Evolutionary conservation across 345 rosid species (phyloP), one percentile per base, ranked within the genome.

Genomic region (Eucalyptus tenuipes): DNA sequence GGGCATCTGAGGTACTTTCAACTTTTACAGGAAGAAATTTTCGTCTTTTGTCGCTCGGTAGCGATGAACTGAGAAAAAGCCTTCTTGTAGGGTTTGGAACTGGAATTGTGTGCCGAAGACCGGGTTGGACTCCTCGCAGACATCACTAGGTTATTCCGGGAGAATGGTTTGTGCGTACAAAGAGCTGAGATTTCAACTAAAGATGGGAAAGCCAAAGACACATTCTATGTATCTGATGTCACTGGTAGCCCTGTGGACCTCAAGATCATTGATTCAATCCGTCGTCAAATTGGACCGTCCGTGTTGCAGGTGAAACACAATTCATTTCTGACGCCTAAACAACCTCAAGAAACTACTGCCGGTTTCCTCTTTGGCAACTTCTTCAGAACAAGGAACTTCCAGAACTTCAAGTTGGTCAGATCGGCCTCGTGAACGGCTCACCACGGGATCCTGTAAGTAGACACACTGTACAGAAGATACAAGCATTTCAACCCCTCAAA

Each of bases 171-270:
- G 89, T 89, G 91, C 88, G 92, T 95, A 55, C 93, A 87, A 89
- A 93, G 96, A 86, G 97, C 96, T 25, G 94, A 94, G 86, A 94
- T 95, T 87, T 90, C 92, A 13, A 95, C 96, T 4, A 89, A 90
- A 57, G 82, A 91, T 9, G 94, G 94, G 25, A 94, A 92, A 87
- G 94, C 94, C 18, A 92, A 88, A 86, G 95, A 90, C 90, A 93
- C 89, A 17, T 95, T 95, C 92, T 91, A 91, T 29, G 94, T 95
- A 47, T 92, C 95, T 1, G 97, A 95, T 80, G 94, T 91, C 20
- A 90, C 93, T 2, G 95, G 96, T 6, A 93, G 66, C 89, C 88
- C 93, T 10, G 94, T 94, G 20, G 94, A 94, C 48, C 90, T 90
- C 87, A 93, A 91, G 90, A 94, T 91, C n/a, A 89, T 94, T 14